Base-by-base conservation (phyloP, 2,329 filamentous ascomycete genomes). In the Aureobasidium leucospermi region DNA sequence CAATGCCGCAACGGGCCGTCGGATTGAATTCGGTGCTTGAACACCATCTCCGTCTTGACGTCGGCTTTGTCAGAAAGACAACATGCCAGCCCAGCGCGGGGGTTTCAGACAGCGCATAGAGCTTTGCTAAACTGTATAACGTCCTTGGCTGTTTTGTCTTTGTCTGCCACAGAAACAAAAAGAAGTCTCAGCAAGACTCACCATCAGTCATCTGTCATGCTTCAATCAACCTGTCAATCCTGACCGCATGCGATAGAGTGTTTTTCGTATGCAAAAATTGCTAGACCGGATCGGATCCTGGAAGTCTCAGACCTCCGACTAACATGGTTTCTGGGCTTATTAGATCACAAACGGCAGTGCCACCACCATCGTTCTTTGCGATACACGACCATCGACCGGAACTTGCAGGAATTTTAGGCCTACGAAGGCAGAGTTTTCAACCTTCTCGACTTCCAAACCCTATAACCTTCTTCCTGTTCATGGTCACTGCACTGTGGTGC, bases 131-230 rank as follows among this genome's bases (percentile, higher is more conserved):
- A 10, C 39, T 38, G 38, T 19, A 55, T n/a, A 55, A 55, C 51
- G 51, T 55, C 28, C 51, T 55, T 55, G 51, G 51, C 51, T 55
- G 51, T 55, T 55, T 55, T 55, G 38, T 55, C 32, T 31, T 41
- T n/a, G 48, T 29, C 48, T 52, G 19, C 48, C 36, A 51, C 34
- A 41, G 10, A 32, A 13, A 42, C 39, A 11, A 43, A 11, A 39
- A 23, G 15, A 11, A 15, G 42, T 45, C 42, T 45, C 19, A 10
- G 16, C 13, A 28, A 2, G 6, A 10, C 8, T 16, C 28, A 15
- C 15, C n/a, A 43, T 15, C 23, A 29, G 49, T 3, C 38, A 43
- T 32, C 29, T 42, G 29, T 55, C 38, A 43, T 32, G 38, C 28
- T 55, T 34, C n/a, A 19, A 55, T 34, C 29, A 31, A 43, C 51